phyloP scores from a whole-genome alignment of 2,329 filamentous ascomycete genomes.

The Penicillium janthinellum region DNA sequence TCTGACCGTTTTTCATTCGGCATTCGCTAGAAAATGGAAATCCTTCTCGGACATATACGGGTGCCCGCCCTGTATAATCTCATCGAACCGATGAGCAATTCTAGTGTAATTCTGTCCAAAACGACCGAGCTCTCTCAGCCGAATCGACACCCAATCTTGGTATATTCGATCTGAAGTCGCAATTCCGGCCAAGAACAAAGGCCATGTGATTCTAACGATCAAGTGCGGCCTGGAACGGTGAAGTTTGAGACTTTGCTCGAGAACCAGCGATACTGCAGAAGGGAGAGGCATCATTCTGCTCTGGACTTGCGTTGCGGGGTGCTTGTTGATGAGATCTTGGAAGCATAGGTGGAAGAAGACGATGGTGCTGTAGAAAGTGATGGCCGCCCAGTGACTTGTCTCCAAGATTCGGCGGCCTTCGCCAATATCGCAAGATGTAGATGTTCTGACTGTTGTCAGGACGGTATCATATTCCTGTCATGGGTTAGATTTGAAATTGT shows the following conservation, averaged over 20 bases:
- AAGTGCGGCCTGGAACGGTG: constrained; percentile 26
- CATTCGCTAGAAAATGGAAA: background rate
- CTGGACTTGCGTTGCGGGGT: constrained; percentile 3
- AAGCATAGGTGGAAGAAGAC: constrained; percentile 31
- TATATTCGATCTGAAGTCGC: constrained; percentile 29
- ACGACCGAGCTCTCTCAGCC: constrained; percentile 27
- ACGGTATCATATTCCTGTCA: constrained; percentile 28
- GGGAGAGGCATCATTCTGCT: constrained; percentile 17
- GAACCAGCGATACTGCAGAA: constrained; percentile 24
- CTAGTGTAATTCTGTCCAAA: constrained; percentile 29
- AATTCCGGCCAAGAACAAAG: constrained; percentile 29
- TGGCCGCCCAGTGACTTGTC: constrained; percentile 29
- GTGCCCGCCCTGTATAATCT: constrained; percentile 25
- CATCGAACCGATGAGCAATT: constrained; percentile 26
- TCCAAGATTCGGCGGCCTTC: constrained; percentile 27
- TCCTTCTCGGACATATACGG: constrained; percentile 15
- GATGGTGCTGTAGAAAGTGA: constrained; percentile 27
- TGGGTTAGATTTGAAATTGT: background rate
- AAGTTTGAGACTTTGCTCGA: constrained; percentile 28
- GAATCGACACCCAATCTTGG: constrained; percentile 33
- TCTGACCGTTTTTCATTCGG: background rate
- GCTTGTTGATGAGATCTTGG: constrained; percentile 12
- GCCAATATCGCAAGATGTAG: constrained; percentile 23
- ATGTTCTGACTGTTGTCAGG: constrained; percentile 21
- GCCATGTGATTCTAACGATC: constrained; percentile 30